Evolutionary conservation across 495 filamentous ascomycete genomes (phyloP).

Genomic region (Lepraria neglecta): DNA sequence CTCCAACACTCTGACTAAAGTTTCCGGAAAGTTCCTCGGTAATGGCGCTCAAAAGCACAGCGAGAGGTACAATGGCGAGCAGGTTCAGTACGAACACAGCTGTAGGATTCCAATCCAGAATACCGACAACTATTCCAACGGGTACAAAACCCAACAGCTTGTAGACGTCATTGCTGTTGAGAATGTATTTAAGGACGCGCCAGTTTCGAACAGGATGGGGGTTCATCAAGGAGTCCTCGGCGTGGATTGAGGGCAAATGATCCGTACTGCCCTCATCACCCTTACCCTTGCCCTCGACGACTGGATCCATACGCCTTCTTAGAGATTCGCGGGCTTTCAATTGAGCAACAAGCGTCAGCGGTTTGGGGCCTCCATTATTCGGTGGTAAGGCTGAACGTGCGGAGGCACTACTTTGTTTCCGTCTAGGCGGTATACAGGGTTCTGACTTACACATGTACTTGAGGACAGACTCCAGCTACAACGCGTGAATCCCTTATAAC

Average conservation of each 20-base stretch:
- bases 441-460: slow-evolving; percentile 2
- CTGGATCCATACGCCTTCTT: slow-evolving; percentile 3
- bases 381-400: not conserved
- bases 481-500: not conserved
- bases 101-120: slow-evolving; percentile 35
- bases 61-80: slow-evolving; percentile 75
- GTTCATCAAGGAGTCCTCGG: not conserved
- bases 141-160: slow-evolving; percentile 70
- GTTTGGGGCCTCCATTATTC: not conserved
- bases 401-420: not conserved
- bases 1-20: slow-evolving; percentile 73
- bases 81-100: slow-evolving; percentile 73
- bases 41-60: slow-evolving; percentile 68
- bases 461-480: too few relatives aligned
- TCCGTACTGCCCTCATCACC: not conserved
- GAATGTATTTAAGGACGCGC: slow-evolving; percentile 1
- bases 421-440: not conserved
- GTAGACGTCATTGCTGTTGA: not conserved
- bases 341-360: not conserved
- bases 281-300: not conserved
- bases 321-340: not conserved
- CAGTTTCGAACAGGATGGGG: not conserved
- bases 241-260: not conserved
- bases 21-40: slow-evolving; percentile 72
- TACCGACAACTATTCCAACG: slow-evolving; percentile 56